Evolutionary conservation across 2,329 filamentous ascomycete genomes (phyloP), one percentile per base, ranked within the genome.

Genomic region (Phialophora verrucosa): DNA sequence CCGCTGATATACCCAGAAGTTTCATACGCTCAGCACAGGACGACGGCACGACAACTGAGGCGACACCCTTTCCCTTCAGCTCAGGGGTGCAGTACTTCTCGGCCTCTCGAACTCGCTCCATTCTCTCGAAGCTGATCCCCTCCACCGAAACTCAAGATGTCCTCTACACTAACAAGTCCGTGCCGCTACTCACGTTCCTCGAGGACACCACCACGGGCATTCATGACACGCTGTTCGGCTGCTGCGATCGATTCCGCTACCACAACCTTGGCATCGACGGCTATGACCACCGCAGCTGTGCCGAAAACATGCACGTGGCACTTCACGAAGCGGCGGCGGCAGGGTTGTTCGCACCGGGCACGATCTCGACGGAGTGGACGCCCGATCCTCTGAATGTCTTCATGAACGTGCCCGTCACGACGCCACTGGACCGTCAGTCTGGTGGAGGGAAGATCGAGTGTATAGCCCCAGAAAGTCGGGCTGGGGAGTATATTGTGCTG

Each of bases 371-470:
- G 7, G 74, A 77, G 20, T 72, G 54, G 47, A 65, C 65, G 12
- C 79, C 79, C 1, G 78, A 79, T 64, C 79, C 79, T 14, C 72
- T 81, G 42, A 81, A 81, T 65, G 68, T 81, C 14, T 81, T 80
- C 67, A 81, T 81, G 79, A 81, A 81, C 64, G 74, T 81, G 2
- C 72, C 76, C 11, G 73, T 79, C 27, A 55, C 27, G 17, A 57
- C 63, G 10, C 14, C 25, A 4, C 49, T 62, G 23, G 51, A 64
- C 47, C 62, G 62, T 20, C 32, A 59, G 17, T 65, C 55, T 47
- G 77, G 78, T 2, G 70, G 69, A 5, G 69, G 79, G 1, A 71
- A 73, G 38, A 76, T 78, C 59, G 62, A 69, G 23, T 66, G 59
- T n/a, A 11, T 59, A 7, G 42, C 70, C 4, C 78, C 78, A 0